Evolutionary conservation across 2,329 filamentous ascomycete species (phyloP), one percentile per base, ranked within the genome.

Genomic region (Colletotrichum lentis): DNA sequence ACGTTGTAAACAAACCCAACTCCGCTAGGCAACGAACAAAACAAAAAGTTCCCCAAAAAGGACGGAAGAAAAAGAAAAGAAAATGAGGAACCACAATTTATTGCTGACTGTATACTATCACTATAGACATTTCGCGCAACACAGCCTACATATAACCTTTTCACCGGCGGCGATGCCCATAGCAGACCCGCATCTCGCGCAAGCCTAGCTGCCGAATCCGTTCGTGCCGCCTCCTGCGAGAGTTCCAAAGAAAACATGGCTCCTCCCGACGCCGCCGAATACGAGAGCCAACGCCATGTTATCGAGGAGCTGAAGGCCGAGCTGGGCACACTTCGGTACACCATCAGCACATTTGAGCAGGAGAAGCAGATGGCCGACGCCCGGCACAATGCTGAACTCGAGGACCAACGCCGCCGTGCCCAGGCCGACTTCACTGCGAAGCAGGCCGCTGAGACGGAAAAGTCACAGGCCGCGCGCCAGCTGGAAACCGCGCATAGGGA

Each of bases 301-400:
- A 86, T 85, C 68, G 94, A 98, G 74, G 91, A 94, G 71, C 84
- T 98, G 31, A 94, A 95, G 75, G 93, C 95, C 2, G 93, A 97
- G 78, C 84, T 98, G 49, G 96, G 94, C 70, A 92, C 93, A 0
- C 82, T 97, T 58, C 90, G 90, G 70, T 99, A 97, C 80, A 93
- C 95, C 67, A 85, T 97, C 72, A 92, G 94, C 74, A 95, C 92
- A 20, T 82, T 92, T 61, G 94, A 95, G 74, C 93, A 97, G 73
- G 95, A 98, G 75, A 90, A 92, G 73, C 93, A 97, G 66, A 86
- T 97, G 73, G 83, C 89, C 55, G 85, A 88, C 11, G 84, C 97
- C 18, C 90, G 93, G 70, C 91, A 96, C 73, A 91, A 93, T 71
- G 91, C 92, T 73, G 95, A 97, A 74, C 79, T 97, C 24, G 89